Conservation (phyloP, 306 rosid genomes). For the Vachellia collinsii region DNA sequence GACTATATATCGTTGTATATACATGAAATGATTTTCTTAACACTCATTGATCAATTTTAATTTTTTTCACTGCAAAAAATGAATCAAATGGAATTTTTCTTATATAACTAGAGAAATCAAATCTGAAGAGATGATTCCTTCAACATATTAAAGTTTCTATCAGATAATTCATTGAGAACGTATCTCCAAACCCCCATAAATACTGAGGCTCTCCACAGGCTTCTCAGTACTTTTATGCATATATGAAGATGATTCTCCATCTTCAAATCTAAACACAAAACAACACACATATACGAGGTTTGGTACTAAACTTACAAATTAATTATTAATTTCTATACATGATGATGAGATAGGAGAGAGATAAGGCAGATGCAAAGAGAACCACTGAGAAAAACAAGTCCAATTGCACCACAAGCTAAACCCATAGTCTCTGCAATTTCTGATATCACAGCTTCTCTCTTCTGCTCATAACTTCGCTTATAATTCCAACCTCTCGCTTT, state of each 20-base stretch:
- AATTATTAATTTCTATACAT: not conserved
- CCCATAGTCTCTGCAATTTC: constrained; percentile 44
- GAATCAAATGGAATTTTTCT: not conserved
- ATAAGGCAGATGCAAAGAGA: constrained; percentile 48
- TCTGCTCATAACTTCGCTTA: constrained; percentile 36
- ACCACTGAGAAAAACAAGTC: constrained; percentile 55
- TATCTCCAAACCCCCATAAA: no score
- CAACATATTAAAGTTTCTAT: not conserved
- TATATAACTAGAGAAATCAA: not conserved
- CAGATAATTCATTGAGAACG: not conserved
- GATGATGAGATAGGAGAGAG: constrained; percentile 37
- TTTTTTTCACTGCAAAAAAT: not conserved
- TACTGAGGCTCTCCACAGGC: not conserved
- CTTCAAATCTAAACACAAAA: not conserved
- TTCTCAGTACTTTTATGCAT: not conserved
- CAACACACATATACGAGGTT: not conserved
- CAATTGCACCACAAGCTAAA: constrained; percentile 49
- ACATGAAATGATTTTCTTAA: not conserved
- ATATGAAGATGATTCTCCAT: not conserved
- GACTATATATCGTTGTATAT: no score
- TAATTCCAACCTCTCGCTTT: constrained; percentile 45
- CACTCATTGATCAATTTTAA: not conserved
- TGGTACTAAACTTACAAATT: not conserved
- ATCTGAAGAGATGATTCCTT: not conserved
- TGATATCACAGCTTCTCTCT: constrained; percentile 34